These are phyloP conservation scores for Rhododendron williamsianum DNA, from an alignment of 148 eudicot genomes.

Conservation along the genomic window DNA sequence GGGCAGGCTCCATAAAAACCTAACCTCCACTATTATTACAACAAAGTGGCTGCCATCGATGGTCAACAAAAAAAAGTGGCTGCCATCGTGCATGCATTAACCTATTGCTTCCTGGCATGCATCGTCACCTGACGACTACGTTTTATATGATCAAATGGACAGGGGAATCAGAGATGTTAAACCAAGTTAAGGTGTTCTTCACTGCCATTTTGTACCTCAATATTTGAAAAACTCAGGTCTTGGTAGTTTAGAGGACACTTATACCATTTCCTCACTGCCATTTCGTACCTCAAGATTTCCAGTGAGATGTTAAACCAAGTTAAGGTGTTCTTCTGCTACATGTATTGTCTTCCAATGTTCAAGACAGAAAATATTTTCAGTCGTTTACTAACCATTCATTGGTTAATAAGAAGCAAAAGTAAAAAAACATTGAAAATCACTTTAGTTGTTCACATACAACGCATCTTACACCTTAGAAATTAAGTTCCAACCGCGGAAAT, in stretches of 20 bases:
- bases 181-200: no score
- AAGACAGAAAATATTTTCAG: neutral
- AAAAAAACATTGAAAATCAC: neutral
- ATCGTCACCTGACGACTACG: neutral
- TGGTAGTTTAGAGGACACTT: neutral
- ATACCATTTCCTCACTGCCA: neutral
- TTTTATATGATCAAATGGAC: neutral
- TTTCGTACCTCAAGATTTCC: neutral
- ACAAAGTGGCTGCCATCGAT: neutral
- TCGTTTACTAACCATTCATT: neutral
- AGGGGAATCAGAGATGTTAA: neutral
- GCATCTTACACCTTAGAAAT: neutral
- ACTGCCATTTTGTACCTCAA: no score
- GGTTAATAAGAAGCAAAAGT: neutral
- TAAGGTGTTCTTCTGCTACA: neutral
- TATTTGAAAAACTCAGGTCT: neutral
- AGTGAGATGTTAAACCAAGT: neutral
- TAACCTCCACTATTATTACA: neutral
- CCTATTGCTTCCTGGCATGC: neutral
- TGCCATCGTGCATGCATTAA: neutral
- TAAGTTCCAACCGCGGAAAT: neutral
- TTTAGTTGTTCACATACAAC: neutral
- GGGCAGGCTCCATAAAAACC: neutral
- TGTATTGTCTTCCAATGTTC: neutral
- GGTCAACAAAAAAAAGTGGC: neutral